phyloP scores from a whole-genome alignment of 2,329 filamentous ascomycete species.

The Karstenula rhodostoma region DNA sequence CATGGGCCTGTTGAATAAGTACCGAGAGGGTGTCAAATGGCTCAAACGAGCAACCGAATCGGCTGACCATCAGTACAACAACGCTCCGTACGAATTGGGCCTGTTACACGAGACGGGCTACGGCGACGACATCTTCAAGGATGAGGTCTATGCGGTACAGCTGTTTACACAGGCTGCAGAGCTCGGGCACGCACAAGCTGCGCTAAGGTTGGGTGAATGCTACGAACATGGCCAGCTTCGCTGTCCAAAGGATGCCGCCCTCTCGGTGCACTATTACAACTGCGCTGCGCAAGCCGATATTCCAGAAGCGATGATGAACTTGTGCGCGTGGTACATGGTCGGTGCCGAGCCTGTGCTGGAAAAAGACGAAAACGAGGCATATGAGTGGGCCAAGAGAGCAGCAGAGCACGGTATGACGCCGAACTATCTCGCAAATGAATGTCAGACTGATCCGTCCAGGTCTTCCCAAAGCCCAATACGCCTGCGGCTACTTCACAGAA shows the following conservation, averaged over 20 bases:
- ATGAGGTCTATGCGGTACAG: slow-evolving; percentile 89
- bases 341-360: slow-evolving; percentile 91
- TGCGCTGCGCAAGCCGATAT: slow-evolving; percentile 86
- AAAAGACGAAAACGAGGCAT: slow-evolving; percentile 95
- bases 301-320: slow-evolving; percentile 91
- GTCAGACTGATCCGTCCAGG: slow-evolving; percentile 55
- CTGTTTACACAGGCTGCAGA: slow-evolving; percentile 95
- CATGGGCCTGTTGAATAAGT: slow-evolving; percentile 81
- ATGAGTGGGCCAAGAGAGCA: slow-evolving; percentile 91
- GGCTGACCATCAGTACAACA: slow-evolving; percentile 90
- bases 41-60: slow-evolving; percentile 90
- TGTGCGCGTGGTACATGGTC: slow-evolving; percentile 98
- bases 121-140: slow-evolving; percentile 91
- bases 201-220: slow-evolving; percentile 89
- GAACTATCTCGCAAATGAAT: not conserved
- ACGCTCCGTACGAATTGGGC: slow-evolving; percentile 89
- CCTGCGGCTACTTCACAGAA: slow-evolving; percentile 95
- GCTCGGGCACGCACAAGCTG: slow-evolving; percentile 85
- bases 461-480: slow-evolving; percentile 80
- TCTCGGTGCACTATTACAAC: slow-evolving; percentile 98
- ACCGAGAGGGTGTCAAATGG: slow-evolving; percentile 95
- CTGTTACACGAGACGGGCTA: slow-evolving; percentile 91
- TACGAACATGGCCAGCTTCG: slow-evolving; percentile 91
- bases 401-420: slow-evolving; percentile 77
- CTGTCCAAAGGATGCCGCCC: slow-evolving; percentile 87